phyloP scores from a whole-genome alignment of 2,329 filamentous ascomycete genomes.

The Trichoderma sp. region DNA sequence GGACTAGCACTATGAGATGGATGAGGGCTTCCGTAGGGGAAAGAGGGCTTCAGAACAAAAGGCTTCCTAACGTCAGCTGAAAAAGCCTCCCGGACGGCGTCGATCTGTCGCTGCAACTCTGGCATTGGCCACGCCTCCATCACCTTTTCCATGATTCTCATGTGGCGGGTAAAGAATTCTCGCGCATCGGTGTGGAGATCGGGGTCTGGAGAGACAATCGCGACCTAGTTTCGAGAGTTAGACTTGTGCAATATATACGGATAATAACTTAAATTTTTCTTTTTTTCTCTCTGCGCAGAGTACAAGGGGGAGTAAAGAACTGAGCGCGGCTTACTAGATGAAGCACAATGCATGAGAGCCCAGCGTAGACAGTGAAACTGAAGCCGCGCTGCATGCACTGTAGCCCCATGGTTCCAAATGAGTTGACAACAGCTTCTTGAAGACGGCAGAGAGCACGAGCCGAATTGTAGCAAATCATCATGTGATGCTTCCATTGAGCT shows the following conservation, averaged over 20 bases:
- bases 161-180: slow-evolving; percentile 88
- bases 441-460: slow-evolving; percentile 83
- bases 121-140: slow-evolving; percentile 82
- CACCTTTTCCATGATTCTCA: slow-evolving; percentile 87
- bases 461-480: slow-evolving; percentile 80
- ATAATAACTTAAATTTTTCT: neutral
- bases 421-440: slow-evolving; percentile 77
- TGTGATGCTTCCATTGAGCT: slow-evolving; percentile 81
- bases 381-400: slow-evolving; percentile 92
- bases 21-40: slow-evolving; percentile 80
- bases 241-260: neutral
- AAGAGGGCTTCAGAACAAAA: slow-evolving; percentile 84
- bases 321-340: slow-evolving; percentile 68
- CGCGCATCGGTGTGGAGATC: slow-evolving; percentile 81
- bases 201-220: slow-evolving; percentile 88
- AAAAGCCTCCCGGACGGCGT: slow-evolving; percentile 85
- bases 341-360: slow-evolving; percentile 87
- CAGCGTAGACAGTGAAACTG: slow-evolving; percentile 91
- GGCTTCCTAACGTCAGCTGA: slow-evolving; percentile 81
- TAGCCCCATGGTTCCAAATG: slow-evolving; percentile 75
- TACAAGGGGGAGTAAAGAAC: neutral
- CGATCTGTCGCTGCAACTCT: slow-evolving; percentile 85
- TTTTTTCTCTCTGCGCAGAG: neutral
- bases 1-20: slow-evolving; percentile 63
- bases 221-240: slow-evolving; percentile 59